Evolutionary conservation across 2,329 filamentous ascomycete species (phyloP).

Genomic region (Pestalotiopsis sp.): DNA sequence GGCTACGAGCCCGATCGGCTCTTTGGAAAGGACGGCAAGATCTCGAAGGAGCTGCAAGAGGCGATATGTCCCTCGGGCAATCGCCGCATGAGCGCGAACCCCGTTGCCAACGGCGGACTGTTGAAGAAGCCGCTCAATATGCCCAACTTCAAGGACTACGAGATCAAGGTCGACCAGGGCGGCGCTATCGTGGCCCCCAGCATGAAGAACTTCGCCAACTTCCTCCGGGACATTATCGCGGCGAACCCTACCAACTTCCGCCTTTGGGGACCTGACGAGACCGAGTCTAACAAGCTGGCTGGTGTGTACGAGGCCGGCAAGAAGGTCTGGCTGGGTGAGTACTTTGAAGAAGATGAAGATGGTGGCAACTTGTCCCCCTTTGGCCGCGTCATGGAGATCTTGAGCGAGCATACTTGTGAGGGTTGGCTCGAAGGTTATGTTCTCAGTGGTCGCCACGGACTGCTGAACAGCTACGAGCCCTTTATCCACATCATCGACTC

Average conservation of each 20-base stretch:
- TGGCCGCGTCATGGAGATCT: slow-evolving; percentile 79
- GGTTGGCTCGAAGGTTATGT: slow-evolving; percentile 81
- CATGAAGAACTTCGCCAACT: slow-evolving; percentile 70
- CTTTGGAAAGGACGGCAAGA: slow-evolving; percentile 63
- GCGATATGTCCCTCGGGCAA: slow-evolving; percentile 63
- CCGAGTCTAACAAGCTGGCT: slow-evolving; percentile 75
- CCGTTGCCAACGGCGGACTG: slow-evolving; percentile 70
- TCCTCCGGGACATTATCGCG: slow-evolving; percentile 67
- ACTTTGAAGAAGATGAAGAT: slow-evolving; percentile 73
- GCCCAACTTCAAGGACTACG: slow-evolving; percentile 70
- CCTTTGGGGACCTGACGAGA: slow-evolving; percentile 78
- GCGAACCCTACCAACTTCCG: slow-evolving; percentile 69
- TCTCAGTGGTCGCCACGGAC: slow-evolving; percentile 71
- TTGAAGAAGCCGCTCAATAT: slow-evolving; percentile 67
- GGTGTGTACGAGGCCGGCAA: slow-evolving; percentile 72
- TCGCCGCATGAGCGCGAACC: slow-evolving; percentile 75
- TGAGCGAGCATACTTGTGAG: slow-evolving; percentile 79
- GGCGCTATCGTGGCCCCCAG: slow-evolving; percentile 58
- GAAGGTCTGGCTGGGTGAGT: slow-evolving; percentile 80
- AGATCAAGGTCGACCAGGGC: slow-evolving; percentile 59
- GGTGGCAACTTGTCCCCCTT: slow-evolving; percentile 70
- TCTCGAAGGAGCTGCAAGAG: slow-evolving; percentile 60
- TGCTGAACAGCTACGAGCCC: slow-evolving; percentile 80
- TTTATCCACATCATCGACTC: slow-evolving; percentile 83
- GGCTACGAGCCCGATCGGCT: slow-evolving; percentile 73